Evolutionary conservation across 306 rosid species (phyloP), one percentile per base, ranked within the genome.

Genomic region (Fragaria nilgerrensis): DNA sequence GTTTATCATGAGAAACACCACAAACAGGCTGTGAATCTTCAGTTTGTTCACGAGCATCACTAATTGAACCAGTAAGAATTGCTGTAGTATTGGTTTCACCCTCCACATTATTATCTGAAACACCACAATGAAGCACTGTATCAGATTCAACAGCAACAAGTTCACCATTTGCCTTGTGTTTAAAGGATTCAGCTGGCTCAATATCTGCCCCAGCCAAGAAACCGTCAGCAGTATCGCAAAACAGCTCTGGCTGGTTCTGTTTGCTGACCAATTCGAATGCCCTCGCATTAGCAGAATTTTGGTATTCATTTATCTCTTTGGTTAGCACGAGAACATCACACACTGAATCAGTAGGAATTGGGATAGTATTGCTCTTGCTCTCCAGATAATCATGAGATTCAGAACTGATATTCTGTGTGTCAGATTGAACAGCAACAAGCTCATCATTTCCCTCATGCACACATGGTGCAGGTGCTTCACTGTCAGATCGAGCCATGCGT

Each of bases 381-480:
- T 73, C 85, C 80, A 75, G 74, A 79, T 72, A 78, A 82, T 82
- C 80, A 45, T 62, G 14, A 32, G 56, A 72, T 52, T 55, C 17
- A 52, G 41, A 72, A 68, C 79, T 61, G 52, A 2, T 80, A 80
- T 37, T 76, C 73, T 55, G 73, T 67, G 79, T 72, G 66, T 52
- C 59, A 17, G 80, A 82, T 80, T 84, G 86, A 78, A 73, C 37
- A 20, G 68, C 67, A 49, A 79, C 58, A 58, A 58, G 70, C 78
- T 82, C 80, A 68, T 73, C 87, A 71, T 78, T 77, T 75, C 68
- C 68, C 79, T 71, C 75, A 79, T 59, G 47, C 70, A 68, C 83
- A 80, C 61, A 50, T 16, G 44, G 63, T 68, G 43, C 77, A 70
- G 81, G 52, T 67, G 75, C 82, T 62, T 64, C 84, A 56, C 62